These are phyloP conservation scores for Drechslera avenae DNA, from an alignment of 2,329 filamentous ascomycete species.

Conservation along the genomic window DNA sequence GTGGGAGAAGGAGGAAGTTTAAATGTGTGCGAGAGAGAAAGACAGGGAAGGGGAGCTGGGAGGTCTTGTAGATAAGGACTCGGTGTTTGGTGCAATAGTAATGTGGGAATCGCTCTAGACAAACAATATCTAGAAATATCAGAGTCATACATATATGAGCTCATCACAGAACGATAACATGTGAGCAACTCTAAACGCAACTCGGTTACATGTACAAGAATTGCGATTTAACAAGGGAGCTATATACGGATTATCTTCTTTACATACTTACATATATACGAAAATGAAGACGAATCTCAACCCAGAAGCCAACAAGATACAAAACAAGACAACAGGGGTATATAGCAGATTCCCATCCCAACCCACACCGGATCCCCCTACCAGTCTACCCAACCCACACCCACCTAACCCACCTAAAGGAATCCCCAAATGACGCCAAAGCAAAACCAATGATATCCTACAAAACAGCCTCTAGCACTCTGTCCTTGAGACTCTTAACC, in stretches of 20 bases:
- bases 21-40: neutral
- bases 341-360: constrained; percentile 27
- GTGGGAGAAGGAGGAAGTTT: constrained; percentile 71
- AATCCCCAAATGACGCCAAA: neutral
- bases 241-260: neutral
- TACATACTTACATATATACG: neutral
- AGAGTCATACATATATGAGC: neutral
- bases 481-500: constrained; percentile 42
- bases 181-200: too few relatives aligned
- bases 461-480: constrained; percentile 48
- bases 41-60: neutral
- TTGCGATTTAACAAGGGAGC: too few relatives aligned
- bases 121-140: neutral
- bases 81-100: too few relatives aligned
- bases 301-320: constrained; percentile 6
- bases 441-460: constrained; percentile 11
- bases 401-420: neutral
- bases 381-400: constrained; percentile 9
- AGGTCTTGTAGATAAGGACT: too few relatives aligned
- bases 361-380: neutral
- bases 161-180: neutral
- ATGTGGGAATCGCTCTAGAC: neutral
- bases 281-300: neutral
- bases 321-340: constrained; percentile 23
- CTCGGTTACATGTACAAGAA: too few relatives aligned